Evolutionary conservation across 345 rosid genomes (phyloP).

Genomic region (Acer saccharum): DNA sequence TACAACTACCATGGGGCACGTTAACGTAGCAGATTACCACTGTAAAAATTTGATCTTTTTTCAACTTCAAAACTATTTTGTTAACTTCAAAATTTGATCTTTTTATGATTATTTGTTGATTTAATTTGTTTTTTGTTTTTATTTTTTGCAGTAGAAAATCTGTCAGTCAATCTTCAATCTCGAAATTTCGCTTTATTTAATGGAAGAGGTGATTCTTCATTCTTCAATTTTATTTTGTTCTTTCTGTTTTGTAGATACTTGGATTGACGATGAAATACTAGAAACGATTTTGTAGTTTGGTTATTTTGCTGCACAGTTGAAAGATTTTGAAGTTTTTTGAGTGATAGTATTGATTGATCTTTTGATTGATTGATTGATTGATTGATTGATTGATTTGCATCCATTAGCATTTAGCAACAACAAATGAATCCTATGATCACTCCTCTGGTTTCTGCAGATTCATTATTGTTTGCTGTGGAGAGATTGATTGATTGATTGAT

Average conservation of each 20-base stretch:
- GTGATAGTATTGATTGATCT: too few relatives aligned
- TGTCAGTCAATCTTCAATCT: slow-evolving; percentile 33
- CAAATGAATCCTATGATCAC: too few relatives aligned
- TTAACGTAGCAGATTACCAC: background rate
- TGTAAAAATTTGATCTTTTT: slow-evolving; percentile 10
- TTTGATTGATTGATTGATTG: too few relatives aligned
- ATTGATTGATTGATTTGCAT: too few relatives aligned
- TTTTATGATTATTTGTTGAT: background rate
- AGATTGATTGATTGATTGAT: too few relatives aligned
- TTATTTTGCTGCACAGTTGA: too few relatives aligned
- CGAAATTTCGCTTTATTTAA: slow-evolving; percentile 33
- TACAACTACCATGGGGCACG: too few relatives aligned
- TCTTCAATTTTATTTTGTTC: background rate
- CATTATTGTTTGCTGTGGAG: too few relatives aligned
- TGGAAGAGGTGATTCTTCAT: slow-evolving; percentile 36
- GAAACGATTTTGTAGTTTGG: too few relatives aligned
- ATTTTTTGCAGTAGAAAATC: slow-evolving; percentile 35
- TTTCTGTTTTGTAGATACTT: background rate
- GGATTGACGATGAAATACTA: slow-evolving; percentile 3
- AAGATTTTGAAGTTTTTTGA: too few relatives aligned
- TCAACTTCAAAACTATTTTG: background rate
- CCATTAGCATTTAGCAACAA: too few relatives aligned
- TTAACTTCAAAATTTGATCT: background rate
- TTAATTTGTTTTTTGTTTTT: background rate
- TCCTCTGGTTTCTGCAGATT: too few relatives aligned